Base-by-base conservation (phyloP, 2,329 filamentous ascomycete genomes). In the Tothia fuscella region DNA sequence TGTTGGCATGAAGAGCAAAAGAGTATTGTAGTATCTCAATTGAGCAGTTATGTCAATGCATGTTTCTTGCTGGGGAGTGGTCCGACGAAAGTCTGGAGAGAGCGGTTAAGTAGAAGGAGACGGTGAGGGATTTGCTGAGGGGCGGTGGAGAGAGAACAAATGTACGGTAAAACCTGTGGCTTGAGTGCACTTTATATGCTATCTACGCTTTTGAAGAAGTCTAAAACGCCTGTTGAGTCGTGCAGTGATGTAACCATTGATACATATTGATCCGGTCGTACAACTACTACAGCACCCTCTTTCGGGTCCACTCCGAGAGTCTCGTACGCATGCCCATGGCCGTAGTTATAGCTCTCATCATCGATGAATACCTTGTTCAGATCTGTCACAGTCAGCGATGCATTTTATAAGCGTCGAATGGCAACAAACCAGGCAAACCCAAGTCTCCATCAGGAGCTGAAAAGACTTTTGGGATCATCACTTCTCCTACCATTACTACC, bases 221-320 rank as follows among this genome's bases (percentile, higher is more conserved):
- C 25, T 3, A 21, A 19, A 20, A 43, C 25, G n/a, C 41, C 28
- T 19, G 29, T 38, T 40, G 53, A 52, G 44, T 53, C 52, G 25
- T 62, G 57, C 35, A 63, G 21, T 21, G 55, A 55, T 4, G 62
- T 62, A 16, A 71, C 50, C 39, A 53, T 61, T 1, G 61, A 68
- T 24, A 83, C 70, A 56, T 84, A 78, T 53, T 80, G 76, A 61
- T 85, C 81, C 2, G 80, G 81, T 37, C 81, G 58, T 2, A 78
- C 61, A 2, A 78, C 60, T 1, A 81, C 69, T 3, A 76, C 59
- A 46, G 72, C 76, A 0, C 80, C 79, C 16, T 58, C 56, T 41
- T 69, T 60, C 14, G 49, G 54, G 48, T 76, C 65, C 2, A 85
- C 63, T 0, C 76, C 79, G 44, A 77, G 79, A 3, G 65, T 66